A percentile compares a stretch with the other conserved stretches of the same genome.
These are phyloP conservation scores for Aspergillus oerlinghausenensis DNA, from an alignment of 2,329 filamentous ascomycete species.

Conservation along the genomic window DNA sequence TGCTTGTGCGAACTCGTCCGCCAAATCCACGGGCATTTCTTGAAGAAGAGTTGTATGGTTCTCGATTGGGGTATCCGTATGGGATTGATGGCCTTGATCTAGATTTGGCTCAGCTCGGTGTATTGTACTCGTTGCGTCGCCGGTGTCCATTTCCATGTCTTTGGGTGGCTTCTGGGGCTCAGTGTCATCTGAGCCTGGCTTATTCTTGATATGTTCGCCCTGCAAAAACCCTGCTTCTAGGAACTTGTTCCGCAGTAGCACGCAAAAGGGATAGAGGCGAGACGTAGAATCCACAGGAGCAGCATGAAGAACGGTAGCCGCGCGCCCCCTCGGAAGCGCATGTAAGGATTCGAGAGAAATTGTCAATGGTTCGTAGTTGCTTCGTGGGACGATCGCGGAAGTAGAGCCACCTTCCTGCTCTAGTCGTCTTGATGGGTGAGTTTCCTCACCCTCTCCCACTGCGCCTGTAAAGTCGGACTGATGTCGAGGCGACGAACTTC, in stretches of 20 bases:
- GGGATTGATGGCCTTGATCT: background rate
- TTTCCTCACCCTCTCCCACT: background rate
- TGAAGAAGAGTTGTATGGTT: constrained; percentile 7
- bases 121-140: background rate
- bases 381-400: background rate
- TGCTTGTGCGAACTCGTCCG: constrained; percentile 1
- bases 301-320: constrained; percentile 40
- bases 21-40: constrained; percentile 6
- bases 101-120: background rate
- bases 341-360: constrained; percentile 42
- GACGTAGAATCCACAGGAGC: constrained; percentile 35
- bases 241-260: constrained; percentile 39
- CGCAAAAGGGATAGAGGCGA: constrained; percentile 40
- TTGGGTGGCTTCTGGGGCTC: background rate
- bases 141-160: background rate
- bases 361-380: constrained; percentile 25
- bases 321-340: constrained; percentile 33
- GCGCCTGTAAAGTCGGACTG: background rate
- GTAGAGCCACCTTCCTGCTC: background rate
- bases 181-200: background rate
- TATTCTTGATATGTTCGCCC: constrained; percentile 20
- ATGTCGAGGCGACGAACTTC: background rate
- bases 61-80: background rate
- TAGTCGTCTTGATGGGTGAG: background rate
- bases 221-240: constrained; percentile 41